Percentiles rank a stretch among this genome's conserved stretches.
Evolutionary conservation across 139 green algal species (phyloP).

Genomic region (Limnomonas spitsbergensis): DNA sequence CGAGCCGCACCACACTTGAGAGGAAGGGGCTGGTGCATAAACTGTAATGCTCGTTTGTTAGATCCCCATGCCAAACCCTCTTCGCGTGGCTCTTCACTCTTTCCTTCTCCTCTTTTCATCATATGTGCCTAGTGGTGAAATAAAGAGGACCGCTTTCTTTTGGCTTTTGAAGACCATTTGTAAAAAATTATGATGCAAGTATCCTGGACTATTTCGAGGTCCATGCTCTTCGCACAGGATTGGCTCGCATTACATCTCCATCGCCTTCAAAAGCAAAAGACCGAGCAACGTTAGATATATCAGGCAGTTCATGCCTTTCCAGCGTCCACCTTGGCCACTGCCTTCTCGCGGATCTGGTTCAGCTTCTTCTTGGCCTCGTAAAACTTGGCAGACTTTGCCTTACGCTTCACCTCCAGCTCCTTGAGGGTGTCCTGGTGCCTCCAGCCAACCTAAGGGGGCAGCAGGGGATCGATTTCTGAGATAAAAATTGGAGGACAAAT

Average conservation of each 20-base stretch:
- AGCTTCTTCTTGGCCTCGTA: slow-evolving; percentile 84
- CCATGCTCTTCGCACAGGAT: too few relatives aligned
- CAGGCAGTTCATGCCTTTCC: slow-evolving; percentile 13
- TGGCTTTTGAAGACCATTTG: too few relatives aligned
- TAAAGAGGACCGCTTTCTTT: too few relatives aligned
- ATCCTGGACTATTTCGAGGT: too few relatives aligned
- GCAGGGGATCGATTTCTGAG: not conserved
- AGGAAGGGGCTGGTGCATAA: slow-evolving; percentile 4
- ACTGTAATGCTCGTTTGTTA: not conserved
- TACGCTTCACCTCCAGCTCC: slow-evolving; percentile 89
- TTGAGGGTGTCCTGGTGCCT: slow-evolving; percentile 86
- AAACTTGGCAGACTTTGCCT: slow-evolving; percentile 73
- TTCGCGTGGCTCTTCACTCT: too few relatives aligned
- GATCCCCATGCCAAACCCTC: too few relatives aligned
- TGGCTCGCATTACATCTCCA: too few relatives aligned
- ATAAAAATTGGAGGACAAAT: not conserved
- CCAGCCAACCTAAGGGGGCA: slow-evolving; percentile 85
- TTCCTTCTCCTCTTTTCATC: too few relatives aligned
- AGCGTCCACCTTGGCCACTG: slow-evolving; percentile 50
- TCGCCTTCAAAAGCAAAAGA: too few relatives aligned
- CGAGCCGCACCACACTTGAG: slow-evolving; percentile 38
- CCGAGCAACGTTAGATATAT: too few relatives aligned
- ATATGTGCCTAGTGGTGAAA: too few relatives aligned
- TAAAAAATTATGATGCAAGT: too few relatives aligned
- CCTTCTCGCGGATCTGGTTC: slow-evolving; percentile 64